Evolutionary conservation across 1,139 yeast species (phyloP), one percentile per base, ranked within the genome.

Genomic region (Geotrichum bryndzae): DNA sequence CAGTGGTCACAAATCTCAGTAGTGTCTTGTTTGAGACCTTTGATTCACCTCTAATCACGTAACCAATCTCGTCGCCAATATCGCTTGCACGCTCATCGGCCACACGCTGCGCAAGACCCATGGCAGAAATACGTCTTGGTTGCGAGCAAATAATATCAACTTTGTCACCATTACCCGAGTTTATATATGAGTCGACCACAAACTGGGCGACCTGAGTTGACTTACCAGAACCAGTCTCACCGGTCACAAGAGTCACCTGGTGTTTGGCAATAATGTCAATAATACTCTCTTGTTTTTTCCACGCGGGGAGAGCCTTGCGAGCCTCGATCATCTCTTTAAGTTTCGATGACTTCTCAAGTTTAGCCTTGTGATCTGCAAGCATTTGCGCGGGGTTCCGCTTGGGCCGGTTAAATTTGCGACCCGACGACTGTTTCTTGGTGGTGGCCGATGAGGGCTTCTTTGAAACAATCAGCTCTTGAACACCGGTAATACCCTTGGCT

Each of bases 171-270:
- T 73, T 70, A 0, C 70, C 53, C 57, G 79, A 75, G 10, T 64
- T 70, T 65, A 72, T 74, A 46, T 71, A 54, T 54, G 85, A 79
- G 72, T 94, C 98, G 41, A 92, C 76, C 22, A 94, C 78, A 68
- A 90, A 94, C 73, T 94, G 99, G 2, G 90, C 97, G 15, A 90
- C 85, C 72, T 91, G 97, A 0, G 97, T 91, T 0, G 96, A 89
- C 71, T 91, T 91, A 67, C 97, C 97, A 0, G 97, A 90, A 68
- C 99, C 99, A 0, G 99, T 94, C 73, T 94, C 99, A 72, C 98
- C 99, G 1, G 98, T 94, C 48, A 94, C 82, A 51, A 94, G 76
- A 2, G 90, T 84, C 2, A 90, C 88, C 66, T 84, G 84, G 68
- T 88, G 83, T 0, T 77, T 66, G 50, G 80, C 77, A 5, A 94